These are phyloP conservation scores for Carex arenaria DNA, from an alignment of 202 grass and related monocot species.

Conservation along the genomic window DNA sequence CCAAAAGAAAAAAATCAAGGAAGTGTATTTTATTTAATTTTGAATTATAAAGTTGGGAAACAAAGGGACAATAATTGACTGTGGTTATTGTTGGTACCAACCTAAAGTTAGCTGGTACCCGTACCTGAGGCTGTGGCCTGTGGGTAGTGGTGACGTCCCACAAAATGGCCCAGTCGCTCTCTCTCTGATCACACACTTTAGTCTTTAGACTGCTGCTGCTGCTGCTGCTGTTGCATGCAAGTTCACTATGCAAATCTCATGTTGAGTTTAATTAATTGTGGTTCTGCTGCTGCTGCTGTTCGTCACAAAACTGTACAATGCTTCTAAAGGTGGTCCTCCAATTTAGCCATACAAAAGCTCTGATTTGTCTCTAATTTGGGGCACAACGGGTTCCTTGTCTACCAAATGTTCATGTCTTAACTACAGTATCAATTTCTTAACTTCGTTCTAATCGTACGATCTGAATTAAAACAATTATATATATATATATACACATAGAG, in stretches of 20 bases:
- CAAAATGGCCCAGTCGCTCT: background rate
- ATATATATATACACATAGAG: too few relatives aligned
- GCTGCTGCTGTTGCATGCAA: background rate
- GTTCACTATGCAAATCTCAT: background rate
- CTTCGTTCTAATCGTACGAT: too few relatives aligned
- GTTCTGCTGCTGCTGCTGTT: background rate
- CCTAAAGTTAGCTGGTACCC: background rate
- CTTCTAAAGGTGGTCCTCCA: background rate
- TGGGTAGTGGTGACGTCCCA: constrained; percentile 16
- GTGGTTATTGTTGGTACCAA: constrained; percentile 12
- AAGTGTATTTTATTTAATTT: background rate
- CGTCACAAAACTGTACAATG: background rate
- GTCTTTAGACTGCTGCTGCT: background rate
- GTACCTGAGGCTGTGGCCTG: background rate
- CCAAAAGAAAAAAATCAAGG: background rate
- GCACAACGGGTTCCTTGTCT: background rate
- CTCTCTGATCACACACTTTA: background rate
- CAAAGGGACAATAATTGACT: background rate
- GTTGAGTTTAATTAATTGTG: background rate
- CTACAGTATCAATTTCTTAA: too few relatives aligned
- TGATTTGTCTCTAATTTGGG: background rate
- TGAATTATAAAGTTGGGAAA: background rate
- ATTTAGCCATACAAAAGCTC: background rate
- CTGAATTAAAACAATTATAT: too few relatives aligned
- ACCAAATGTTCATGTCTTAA: background rate